Evolutionary conservation across 306 rosid genomes (phyloP).

Genomic region (Malus fusca): DNA sequence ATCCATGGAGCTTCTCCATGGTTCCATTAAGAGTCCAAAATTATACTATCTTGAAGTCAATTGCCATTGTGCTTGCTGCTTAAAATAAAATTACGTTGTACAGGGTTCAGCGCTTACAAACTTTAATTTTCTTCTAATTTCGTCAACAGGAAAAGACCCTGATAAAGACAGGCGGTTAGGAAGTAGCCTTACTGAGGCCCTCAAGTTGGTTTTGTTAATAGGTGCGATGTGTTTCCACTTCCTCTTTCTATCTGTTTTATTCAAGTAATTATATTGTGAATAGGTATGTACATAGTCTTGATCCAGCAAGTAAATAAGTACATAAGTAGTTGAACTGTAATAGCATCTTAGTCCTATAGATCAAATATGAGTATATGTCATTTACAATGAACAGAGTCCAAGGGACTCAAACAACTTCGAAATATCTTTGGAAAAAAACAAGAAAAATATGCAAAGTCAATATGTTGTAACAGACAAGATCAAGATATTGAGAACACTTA

Average conservation of each 20-base stretch:
- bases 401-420: neutral
- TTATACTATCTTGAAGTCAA: neutral
- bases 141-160: slow-evolving; percentile 56
- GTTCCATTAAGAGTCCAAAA: neutral
- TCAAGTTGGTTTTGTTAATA: slow-evolving; percentile 80
- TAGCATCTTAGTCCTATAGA: neutral
- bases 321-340: neutral
- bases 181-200: slow-evolving; percentile 60
- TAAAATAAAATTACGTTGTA: neutral
- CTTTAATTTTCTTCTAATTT: slow-evolving; percentile 12
- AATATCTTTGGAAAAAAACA: neutral
- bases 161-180: slow-evolving; percentile 61
- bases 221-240: slow-evolving; percentile 44
- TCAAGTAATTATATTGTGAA: neutral
- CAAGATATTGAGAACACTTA: neutral
- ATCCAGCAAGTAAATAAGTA: neutral
- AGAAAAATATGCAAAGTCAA: neutral
- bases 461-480: neutral
- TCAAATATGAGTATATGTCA: neutral
- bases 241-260: neutral
- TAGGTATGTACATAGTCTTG: neutral
- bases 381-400: neutral
- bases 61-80: neutral
- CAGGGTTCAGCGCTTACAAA: slow-evolving; percentile 1
- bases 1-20: neutral